phyloP scores from a whole-genome alignment of 1,284 basidiomycete genomes.

The Puccinia horiana region DNA sequence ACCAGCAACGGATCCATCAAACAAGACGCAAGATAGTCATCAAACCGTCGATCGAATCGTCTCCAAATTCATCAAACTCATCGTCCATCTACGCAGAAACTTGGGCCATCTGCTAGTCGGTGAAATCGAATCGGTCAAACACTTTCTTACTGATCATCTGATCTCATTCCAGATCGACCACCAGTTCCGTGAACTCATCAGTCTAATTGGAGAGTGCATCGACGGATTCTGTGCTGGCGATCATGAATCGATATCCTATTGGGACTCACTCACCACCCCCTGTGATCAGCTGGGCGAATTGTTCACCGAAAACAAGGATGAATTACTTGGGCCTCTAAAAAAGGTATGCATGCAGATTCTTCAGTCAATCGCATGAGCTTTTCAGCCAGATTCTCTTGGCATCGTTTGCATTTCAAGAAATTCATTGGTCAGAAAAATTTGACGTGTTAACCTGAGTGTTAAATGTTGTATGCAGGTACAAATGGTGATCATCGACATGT shows the following conservation, averaged over 20 bases:
- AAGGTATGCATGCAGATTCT: not conserved
- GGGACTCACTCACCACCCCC: slow-evolving; percentile 2
- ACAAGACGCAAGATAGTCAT: not conserved
- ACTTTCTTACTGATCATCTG: not conserved
- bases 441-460: not conserved
- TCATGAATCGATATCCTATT: not conserved
- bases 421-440: no score
- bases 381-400: no score
- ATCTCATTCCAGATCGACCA: not conserved
- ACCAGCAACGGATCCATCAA: not conserved
- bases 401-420: no score
- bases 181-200: slow-evolving; percentile 10
- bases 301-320: slow-evolving; percentile 15
- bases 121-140: not conserved
- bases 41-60: slow-evolving; percentile 20
- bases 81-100: slow-evolving; percentile 13
- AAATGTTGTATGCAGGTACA: not conserved
- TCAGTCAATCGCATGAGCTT: not conserved
- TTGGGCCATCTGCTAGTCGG: not conserved
- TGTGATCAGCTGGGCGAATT: not conserved
- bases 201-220: slow-evolving; percentile 13
- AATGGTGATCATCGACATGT: slow-evolving; percentile 12
- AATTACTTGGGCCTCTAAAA: slow-evolving; percentile 21
- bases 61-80: slow-evolving; percentile 14
- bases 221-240: not conserved